A percentile compares a stretch with the other conserved stretches of the same genome.
These are phyloP conservation scores for Haplosporangium sp. DNA, from an alignment of 371 early-diverging fungal genomes.

Conservation along the genomic window DNA sequence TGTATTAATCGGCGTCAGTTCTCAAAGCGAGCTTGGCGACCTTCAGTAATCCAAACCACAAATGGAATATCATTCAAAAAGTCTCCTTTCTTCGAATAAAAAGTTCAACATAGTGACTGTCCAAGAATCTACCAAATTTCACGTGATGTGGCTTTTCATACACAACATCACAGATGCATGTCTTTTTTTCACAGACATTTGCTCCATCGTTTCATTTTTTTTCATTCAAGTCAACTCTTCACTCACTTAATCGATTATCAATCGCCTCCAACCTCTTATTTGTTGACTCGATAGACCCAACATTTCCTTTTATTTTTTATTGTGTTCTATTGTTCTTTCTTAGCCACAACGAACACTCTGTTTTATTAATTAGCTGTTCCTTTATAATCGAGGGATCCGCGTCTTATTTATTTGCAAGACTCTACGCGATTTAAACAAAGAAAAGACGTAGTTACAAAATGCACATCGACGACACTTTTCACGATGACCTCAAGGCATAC, in stretches of 20 bases:
- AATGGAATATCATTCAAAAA: too few relatives aligned
- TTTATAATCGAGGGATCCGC: not conserved
- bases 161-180: too few relatives aligned
- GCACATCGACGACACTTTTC: constrained; percentile 32
- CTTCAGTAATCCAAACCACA: too few relatives aligned
- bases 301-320: too few relatives aligned
- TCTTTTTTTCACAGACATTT: not conserved
- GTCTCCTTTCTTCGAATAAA: too few relatives aligned
- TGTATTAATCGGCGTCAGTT: too few relatives aligned
- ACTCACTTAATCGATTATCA: not conserved
- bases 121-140: not conserved
- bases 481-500: constrained; percentile 57
- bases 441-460: constrained; percentile 8
- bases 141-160: not conserved
- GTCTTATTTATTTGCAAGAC: not conserved
- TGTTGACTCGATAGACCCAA: not conserved
- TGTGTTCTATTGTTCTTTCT: too few relatives aligned
- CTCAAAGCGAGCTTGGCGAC: too few relatives aligned
- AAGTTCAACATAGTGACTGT: too few relatives aligned
- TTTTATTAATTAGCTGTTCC: too few relatives aligned
- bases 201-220: not conserved
- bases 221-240: not conserved
- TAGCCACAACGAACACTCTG: not conserved
- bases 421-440: too few relatives aligned
- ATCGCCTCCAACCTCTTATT: not conserved